phyloP scores from a whole-genome alignment of 2,329 filamentous ascomycete species.

The Stagonosporopsis vannaccii region DNA sequence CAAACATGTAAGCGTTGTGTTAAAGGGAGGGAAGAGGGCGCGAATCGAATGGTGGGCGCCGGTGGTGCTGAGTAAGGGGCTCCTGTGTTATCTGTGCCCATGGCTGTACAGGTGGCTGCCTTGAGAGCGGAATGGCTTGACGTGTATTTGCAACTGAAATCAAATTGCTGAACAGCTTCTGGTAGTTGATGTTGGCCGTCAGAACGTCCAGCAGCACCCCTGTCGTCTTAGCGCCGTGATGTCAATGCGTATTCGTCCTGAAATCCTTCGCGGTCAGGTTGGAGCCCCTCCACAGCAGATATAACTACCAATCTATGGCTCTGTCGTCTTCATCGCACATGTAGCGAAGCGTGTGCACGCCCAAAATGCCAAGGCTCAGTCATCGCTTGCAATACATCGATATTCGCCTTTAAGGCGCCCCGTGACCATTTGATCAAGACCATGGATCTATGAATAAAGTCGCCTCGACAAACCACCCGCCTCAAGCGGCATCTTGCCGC shows the following conservation, averaged over 20 bases:
- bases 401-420: conserved; percentile 5
- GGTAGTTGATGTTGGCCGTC: not conserved
- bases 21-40: conserved; percentile 11
- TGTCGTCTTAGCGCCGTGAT: too few relatives aligned
- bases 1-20: conserved; percentile 18
- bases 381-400: not conserved
- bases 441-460: not conserved
- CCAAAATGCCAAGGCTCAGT: not conserved
- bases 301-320: too few relatives aligned
- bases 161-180: not conserved
- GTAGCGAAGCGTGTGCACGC: not conserved
- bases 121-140: not conserved
- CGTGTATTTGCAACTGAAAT: too few relatives aligned
- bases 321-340: not conserved
- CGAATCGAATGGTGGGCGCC: conserved; percentile 16
- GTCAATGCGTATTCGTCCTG: too few relatives aligned
- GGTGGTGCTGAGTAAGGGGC: conserved; percentile 3
- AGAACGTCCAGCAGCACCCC: too few relatives aligned
- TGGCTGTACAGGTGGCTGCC: conserved; percentile 9
- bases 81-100: conserved; percentile 10
- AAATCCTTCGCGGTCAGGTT: too few relatives aligned
- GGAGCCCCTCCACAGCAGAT: too few relatives aligned
- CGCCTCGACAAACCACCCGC: not conserved
- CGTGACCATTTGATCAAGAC: not conserved
- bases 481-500: not conserved